Base-by-base conservation (phyloP, 192 early-diverging fungal species). In the Coemansia sp. region DNA sequence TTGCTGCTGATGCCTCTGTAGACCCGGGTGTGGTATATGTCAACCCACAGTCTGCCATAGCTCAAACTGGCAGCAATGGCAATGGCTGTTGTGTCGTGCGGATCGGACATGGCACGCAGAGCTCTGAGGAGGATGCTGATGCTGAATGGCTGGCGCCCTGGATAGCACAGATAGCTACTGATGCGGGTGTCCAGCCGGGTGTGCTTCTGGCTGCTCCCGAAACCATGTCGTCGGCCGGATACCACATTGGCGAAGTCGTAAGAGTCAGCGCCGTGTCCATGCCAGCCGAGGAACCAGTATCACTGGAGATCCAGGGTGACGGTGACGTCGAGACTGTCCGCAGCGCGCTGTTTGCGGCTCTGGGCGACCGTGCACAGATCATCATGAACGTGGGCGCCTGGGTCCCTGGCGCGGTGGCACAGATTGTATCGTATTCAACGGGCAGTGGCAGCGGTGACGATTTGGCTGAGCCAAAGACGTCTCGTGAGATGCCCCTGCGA, bases 1-100 rank as follows among this genome's bases (percentile, higher is more conserved):
- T 63, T 3, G 65, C 64, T 0, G 60, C 42, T n/a, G 58, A 46
- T 8, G 58, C 54, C 17, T 64, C 60, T 34, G 43, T 78, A 2
- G 55, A 53, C 3, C 41, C 61, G 22, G 64, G 60, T 18, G 47
- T 50, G 5, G 67, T 71, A 13, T 70, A 72, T 29, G 65, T 66
- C 7, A 54, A 59, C 20, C 7, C 60, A 2, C 40, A 34, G 35
- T 66, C 72, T 9, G 32, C 51, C 9, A 50, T 44, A 29, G 69
- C 49, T 28, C 57, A 33, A 43, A 57, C 46, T 54, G 72, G 41
- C 46, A n/a, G n/a, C n/a, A n/a, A n/a, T n/a, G n/a, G n/a, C n/a
- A n/a, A n/a, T n/a, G n/a, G n/a, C n/a, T n/a, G n/a, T n/a, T 67
- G 22, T 4, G 28, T 30, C 3, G 65, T 51, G 35, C 57, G 65